Percentiles rank a stretch among this genome's conserved stretches.
Conservation (phyloP, 768 basidiomycete genomes). For the Pleurotus salmoneostramineus region DNA sequence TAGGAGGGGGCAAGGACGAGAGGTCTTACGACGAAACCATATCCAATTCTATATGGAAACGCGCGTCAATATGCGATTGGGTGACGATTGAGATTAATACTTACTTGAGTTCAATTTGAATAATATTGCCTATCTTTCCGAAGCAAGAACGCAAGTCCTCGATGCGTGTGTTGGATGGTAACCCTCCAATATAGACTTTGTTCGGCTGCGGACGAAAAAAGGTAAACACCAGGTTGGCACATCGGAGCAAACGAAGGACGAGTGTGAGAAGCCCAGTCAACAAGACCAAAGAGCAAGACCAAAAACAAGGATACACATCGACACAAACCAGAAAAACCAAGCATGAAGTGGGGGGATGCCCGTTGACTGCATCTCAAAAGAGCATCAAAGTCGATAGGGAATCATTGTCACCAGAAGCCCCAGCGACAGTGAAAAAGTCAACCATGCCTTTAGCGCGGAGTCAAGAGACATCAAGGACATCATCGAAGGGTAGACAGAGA, state of each 20-base stretch:
- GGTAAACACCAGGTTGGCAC: slow-evolving; percentile 68
- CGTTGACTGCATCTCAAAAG: too few relatives aligned
- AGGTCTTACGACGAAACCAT: slow-evolving; percentile 83
- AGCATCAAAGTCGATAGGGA: too few relatives aligned
- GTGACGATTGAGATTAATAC: slow-evolving; percentile 18
- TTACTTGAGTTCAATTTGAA: slow-evolving; percentile 80
- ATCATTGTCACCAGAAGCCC: background rate
- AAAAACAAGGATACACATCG: slow-evolving; percentile 35
- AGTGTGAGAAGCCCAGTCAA: slow-evolving; percentile 32
- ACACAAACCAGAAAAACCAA: slow-evolving; percentile 20
- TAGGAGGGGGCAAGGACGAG: background rate
- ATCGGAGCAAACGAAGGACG: slow-evolving; percentile 23
- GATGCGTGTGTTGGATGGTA: slow-evolving; percentile 82
- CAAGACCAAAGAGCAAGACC: slow-evolving; percentile 49
- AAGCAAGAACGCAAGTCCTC: slow-evolving; percentile 86
- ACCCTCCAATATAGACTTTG: slow-evolving; percentile 89
- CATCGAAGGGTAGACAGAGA: slow-evolving; percentile 8
- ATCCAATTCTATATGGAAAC: slow-evolving; percentile 58
- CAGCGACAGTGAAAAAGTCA: background rate
- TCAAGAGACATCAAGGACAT: background rate
- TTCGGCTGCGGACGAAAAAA: slow-evolving; percentile 77
- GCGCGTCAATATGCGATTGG: slow-evolving; percentile 13
- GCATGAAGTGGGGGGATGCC: slow-evolving; percentile 26
- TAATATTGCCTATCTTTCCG: slow-evolving; percentile 75
- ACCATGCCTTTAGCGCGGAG: too few relatives aligned